Evolutionary conservation across 768 basidiomycete genomes (phyloP), one percentile per base, ranked within the genome.

Genomic region (Lactarius sp.): DNA sequence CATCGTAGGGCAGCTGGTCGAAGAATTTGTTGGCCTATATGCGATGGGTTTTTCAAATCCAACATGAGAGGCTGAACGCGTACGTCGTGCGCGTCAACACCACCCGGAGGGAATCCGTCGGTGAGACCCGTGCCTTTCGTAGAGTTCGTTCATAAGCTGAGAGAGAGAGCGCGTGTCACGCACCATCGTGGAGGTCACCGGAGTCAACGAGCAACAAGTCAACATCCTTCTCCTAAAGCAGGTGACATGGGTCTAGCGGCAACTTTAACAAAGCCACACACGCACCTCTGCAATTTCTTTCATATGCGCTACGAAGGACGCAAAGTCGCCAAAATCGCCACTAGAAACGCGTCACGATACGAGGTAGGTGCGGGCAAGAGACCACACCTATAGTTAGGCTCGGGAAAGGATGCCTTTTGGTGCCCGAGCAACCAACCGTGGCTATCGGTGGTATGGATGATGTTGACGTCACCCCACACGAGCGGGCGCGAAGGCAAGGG

Each of bases 381-480:
- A 8, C 67, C 79, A 58, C 60, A 81, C 80, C 81, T 83, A 73
- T 88, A 91, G 71, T 88, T 86, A 0, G 90, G 88, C 69, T 93
- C 90, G 0, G 90, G 89, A 70, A 81, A 84, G 3, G 80, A 80
- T 3, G 76, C 18, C 69, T 92, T 87, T 69, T 91, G 89, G 75
- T 96, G 93, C 1, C 93, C 93, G 42, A 93, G 79, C 4, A 95
- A 77, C 87, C 87, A 88, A 33, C 87, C 84, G 75, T 90, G 87
- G 44, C 83, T 89, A 73, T 94, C 92, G 0, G 94, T 94, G 3
- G 92, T 94, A 69, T 87, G 85, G 52, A 94, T 80, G 69, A 94
- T 82, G 71, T 95, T 95, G 71, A 95, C 80, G 70, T 94, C 91
- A n/a, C 87, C 85, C 94, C 93, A 94, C 56, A 83, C 82, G 14